phyloP scores from a whole-genome alignment of 1,284 basidiomycete species.

The Somion occarium region DNA sequence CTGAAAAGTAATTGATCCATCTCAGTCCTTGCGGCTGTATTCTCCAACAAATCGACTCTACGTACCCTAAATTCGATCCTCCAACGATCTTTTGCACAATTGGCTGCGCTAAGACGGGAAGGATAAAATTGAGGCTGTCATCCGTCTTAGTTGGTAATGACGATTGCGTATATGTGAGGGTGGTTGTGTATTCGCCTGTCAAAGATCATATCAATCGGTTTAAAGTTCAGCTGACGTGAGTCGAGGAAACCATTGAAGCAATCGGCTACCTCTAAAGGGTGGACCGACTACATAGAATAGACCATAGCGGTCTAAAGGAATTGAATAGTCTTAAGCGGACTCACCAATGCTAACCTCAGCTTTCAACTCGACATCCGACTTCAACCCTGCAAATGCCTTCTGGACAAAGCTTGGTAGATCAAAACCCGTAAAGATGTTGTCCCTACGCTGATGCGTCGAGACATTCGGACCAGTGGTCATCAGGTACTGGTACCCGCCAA shows the following conservation, averaged over 20 bases:
- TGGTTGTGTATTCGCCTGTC: constrained; percentile 64
- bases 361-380: constrained; percentile 57
- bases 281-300: too few species aligned
- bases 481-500: constrained; percentile 69
- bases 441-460: neutral
- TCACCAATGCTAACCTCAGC: constrained; percentile 57
- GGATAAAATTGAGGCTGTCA: constrained; percentile 54
- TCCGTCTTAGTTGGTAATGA: constrained; percentile 60
- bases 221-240: neutral
- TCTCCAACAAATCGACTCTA: constrained; percentile 2
- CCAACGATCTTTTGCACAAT: constrained; percentile 79
- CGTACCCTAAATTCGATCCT: constrained; percentile 51
- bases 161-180: constrained; percentile 57
- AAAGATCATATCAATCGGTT: constrained; percentile 1
- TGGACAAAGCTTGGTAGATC: constrained; percentile 64
- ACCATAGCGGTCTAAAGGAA: neutral
- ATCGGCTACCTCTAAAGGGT: too few species aligned
- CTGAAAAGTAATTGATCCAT: constrained; percentile 26
- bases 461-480: constrained; percentile 28
- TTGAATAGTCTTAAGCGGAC: neutral
- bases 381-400: constrained; percentile 60
- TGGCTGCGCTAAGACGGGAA: constrained; percentile 70
- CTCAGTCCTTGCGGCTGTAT: constrained; percentile 1
- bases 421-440: constrained; percentile 46
- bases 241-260: too few species aligned